Evolutionary conservation across 225 moss, liverwort and hornwort species (phyloP), one percentile per base, ranked within the genome.

Genomic region (Marchantia polymorpha): DNA sequence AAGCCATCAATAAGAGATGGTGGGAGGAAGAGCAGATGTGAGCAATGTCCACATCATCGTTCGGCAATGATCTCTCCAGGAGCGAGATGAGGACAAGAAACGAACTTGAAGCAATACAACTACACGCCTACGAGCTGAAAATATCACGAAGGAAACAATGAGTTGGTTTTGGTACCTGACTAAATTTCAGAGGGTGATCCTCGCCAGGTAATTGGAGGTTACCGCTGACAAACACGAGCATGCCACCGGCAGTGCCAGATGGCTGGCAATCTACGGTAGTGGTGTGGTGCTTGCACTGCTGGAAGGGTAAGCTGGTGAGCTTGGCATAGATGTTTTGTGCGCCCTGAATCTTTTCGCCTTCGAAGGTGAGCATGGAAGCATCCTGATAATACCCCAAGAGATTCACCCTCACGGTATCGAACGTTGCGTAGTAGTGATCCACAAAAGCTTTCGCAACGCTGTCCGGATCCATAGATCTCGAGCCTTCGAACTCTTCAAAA

Each of bases 261-360:
- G 96, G 94, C 88, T 96, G 96, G 85, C 94, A 92, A 84, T 96
- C 96, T 49, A 92, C 91, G 9, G 92, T 92, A 11, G 92, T 87
- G 81, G 94, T 82, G 81, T 89, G 84, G 78, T 96, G 96, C 84
- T 92, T 91, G 89, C 94, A 96, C 89, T 96, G 92, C 85, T 85
- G 87, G 79, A 96, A 96, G 9, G 86, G 86, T 66, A 96, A 82
- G 19, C 80, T 85, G 73, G 82, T 90, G 0, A 96, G 92, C 88
- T 92, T 94, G 77, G 85, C 70, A 52, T 85, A 88, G 80, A 96
- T 94, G 81, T 83, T 86, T 79, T 92, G 89, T 48, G 89, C 91
- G 46, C 96, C 94, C 84, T 79, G 85, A 85, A 92, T 88, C 90
- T 91, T 92, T 82, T 92, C 88, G 19, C 94, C 96, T 81, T 96